These are phyloP conservation scores for Bisporella sp. DNA, from an alignment of 2,329 filamentous ascomycete genomes.

Conservation along the genomic window DNA sequence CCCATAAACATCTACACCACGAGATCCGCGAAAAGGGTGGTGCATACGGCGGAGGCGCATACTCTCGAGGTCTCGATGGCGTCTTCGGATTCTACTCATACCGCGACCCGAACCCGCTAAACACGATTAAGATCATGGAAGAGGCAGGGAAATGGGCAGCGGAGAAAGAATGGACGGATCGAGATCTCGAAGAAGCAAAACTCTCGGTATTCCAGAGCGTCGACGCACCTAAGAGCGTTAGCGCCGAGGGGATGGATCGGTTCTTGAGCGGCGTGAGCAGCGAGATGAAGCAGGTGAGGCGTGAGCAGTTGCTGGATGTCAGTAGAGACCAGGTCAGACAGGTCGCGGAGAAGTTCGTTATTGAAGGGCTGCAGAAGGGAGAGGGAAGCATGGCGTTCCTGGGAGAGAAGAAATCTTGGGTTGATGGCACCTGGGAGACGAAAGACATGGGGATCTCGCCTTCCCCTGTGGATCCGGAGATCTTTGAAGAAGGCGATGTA, in stretches of 20 bases:
- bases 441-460: constrained; percentile 66
- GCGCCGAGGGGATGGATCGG: constrained; percentile 75
- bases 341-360: constrained; percentile 75
- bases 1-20: constrained; percentile 93
- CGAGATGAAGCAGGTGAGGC: constrained; percentile 79
- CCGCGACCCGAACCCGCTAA: constrained; percentile 89
- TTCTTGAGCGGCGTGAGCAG: constrained; percentile 83
- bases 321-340: constrained; percentile 71
- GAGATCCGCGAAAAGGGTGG: constrained; percentile 98
- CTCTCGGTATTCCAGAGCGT: constrained; percentile 87
- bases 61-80: constrained; percentile 71
- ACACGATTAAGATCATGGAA: constrained; percentile 78
- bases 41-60: constrained; percentile 89
- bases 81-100: constrained; percentile 95
- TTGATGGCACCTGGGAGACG: constrained; percentile 65
- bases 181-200: constrained; percentile 93
- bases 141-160: constrained; percentile 77
- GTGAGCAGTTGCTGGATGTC: constrained; percentile 83
- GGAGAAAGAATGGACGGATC: constrained; percentile 72
- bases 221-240: constrained; percentile 83
- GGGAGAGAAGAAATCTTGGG: constrained; percentile 77
- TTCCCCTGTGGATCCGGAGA: constrained; percentile 21
- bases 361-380: constrained; percentile 54
- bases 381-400: constrained; percentile 65
- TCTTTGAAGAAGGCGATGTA: constrained; percentile 21